Evolutionary conservation across 495 filamentous ascomycete genomes (phyloP), one percentile per base, ranked within the genome.

Genomic region (Evansstolkia leycettana): DNA sequence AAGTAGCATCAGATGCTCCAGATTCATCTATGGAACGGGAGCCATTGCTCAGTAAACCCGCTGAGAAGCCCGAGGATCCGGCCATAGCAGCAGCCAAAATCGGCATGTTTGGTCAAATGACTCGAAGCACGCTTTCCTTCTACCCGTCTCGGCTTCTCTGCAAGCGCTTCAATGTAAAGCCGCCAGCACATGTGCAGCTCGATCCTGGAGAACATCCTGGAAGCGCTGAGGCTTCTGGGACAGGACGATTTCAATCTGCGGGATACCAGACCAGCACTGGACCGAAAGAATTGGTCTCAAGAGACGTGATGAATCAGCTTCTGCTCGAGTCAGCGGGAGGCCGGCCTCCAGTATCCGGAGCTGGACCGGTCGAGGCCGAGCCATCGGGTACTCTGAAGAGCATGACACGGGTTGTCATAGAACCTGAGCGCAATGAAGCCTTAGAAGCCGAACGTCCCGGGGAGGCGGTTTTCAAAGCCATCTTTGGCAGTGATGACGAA

Each of bases 31-130:
- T 44, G 0, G 42, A 45, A 7, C 45, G 48, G 0, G 62, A 64
- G 0, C 48, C 65, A 1, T 49, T 79, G 7, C 48, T 89, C 0
- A 62, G 58, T 14, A 69, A 58, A 20, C 76, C 78, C 0, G 51
- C 63, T 7, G 64, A 69, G 25, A 93, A 82, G 45, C 66, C 71
- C 1, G 68, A 78, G 37, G 80, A 90, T 41, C 84, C 89, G 0
- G 84, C 84, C 2, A 82, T 85, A 40, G 76, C 83, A 43, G 90
- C 90, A 4, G 90, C 90, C n/a, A 80, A 72, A 40, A 52, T 94
- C 45, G 86, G 86, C 17, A 93, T 96, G 86, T 96, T 84, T 55
- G 90, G 90, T 0, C 69, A 76, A 1, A 69, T 95, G 75, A 98
- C 90, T 2, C 64, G 90, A 30, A 74, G 66, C 5, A 62, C 65